phyloP scores from a whole-genome alignment of 2,329 filamentous ascomycete species.

The Cadophora malorum region DNA sequence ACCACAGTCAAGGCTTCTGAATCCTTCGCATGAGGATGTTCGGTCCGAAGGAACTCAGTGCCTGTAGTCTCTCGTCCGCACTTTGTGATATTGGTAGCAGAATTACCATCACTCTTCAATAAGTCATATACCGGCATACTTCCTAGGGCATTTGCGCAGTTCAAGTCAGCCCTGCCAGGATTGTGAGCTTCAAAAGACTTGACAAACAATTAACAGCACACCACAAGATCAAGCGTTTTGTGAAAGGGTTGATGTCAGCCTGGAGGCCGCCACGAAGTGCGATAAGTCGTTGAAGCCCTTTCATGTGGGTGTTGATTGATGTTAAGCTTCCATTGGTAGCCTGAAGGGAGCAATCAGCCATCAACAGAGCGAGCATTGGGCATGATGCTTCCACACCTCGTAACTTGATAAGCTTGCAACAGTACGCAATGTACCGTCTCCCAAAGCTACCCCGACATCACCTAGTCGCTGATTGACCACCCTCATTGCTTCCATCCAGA shows the following conservation, averaged over 20 bases:
- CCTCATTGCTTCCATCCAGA: conserved; percentile 31
- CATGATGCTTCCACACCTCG: conserved; percentile 24
- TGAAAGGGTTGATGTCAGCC: conserved; percentile 21
- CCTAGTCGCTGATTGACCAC: conserved; percentile 30
- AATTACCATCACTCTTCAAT: too few relatives aligned
- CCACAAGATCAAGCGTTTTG: conserved; percentile 27
- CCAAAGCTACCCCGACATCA: conserved; percentile 17
- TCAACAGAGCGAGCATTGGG: neutral
- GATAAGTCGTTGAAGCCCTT: conserved; percentile 28
- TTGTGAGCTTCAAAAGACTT: neutral
- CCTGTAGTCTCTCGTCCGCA: too few relatives aligned
- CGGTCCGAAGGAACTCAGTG: too few relatives aligned
- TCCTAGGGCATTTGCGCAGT: conserved; percentile 30
- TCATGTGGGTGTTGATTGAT: conserved; percentile 26
- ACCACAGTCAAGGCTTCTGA: conserved; percentile 12
- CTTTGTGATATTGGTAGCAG: too few relatives aligned
- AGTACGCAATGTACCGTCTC: conserved; percentile 28
- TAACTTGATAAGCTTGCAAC: conserved; percentile 33
- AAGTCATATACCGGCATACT: conserved; percentile 21
- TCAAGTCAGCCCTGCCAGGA: conserved; percentile 29
- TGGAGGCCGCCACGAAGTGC: conserved; percentile 26
- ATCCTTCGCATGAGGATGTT: neutral
- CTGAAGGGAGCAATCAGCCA: conserved; percentile 8
- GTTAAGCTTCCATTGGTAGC: conserved; percentile 28
- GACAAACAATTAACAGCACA: neutral